Conservation (phyloP, 768 basidiomycete species). For the Podaxis sp. region DNA sequence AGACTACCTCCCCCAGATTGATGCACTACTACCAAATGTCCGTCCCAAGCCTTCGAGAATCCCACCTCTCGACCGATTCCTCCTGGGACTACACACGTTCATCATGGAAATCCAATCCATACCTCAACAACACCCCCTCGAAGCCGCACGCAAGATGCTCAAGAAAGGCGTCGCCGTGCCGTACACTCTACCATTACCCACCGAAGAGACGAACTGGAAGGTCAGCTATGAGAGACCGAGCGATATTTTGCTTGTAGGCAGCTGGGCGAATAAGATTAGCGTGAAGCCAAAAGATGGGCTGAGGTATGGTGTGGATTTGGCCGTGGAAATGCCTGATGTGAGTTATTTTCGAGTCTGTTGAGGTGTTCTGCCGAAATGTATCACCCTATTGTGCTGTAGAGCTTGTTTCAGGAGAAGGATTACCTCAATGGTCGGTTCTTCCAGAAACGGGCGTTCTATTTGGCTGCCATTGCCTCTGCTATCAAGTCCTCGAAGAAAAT, state of each 20-base stretch:
- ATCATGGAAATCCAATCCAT: constrained; percentile 57
- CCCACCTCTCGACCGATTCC: constrained; percentile 61
- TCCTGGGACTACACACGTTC: constrained; percentile 63
- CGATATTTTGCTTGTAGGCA: constrained; percentile 77
- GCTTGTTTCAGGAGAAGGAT: constrained; percentile 94
- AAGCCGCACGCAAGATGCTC: constrained; percentile 51
- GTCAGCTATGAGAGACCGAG: constrained; percentile 75
- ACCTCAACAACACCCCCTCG: constrained; percentile 58
- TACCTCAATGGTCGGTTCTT: constrained; percentile 86
- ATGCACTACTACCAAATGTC: constrained; percentile 74
- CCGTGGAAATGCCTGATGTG: constrained; percentile 84
- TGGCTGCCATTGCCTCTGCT: constrained; percentile 70
- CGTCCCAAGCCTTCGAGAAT: constrained; percentile 57
- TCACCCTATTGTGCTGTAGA: constrained; percentile 28
- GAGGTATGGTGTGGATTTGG: constrained; percentile 72
- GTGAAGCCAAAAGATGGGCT: constrained; percentile 67
- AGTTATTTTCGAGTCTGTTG: constrained; percentile 20
- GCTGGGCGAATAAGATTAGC: constrained; percentile 76
- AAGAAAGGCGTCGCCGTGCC: constrained; percentile 60
- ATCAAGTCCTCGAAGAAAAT: constrained; percentile 43
- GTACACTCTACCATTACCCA: constrained; percentile 64
- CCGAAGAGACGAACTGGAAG: constrained; percentile 84
- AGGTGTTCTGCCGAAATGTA: not conserved
- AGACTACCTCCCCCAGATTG: constrained; percentile 50
- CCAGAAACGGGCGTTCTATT: constrained; percentile 88